Evolutionary conservation across 1,284 basidiomycete species (phyloP), one percentile per base, ranked within the genome.

Genomic region (Leccinum proximum): DNA sequence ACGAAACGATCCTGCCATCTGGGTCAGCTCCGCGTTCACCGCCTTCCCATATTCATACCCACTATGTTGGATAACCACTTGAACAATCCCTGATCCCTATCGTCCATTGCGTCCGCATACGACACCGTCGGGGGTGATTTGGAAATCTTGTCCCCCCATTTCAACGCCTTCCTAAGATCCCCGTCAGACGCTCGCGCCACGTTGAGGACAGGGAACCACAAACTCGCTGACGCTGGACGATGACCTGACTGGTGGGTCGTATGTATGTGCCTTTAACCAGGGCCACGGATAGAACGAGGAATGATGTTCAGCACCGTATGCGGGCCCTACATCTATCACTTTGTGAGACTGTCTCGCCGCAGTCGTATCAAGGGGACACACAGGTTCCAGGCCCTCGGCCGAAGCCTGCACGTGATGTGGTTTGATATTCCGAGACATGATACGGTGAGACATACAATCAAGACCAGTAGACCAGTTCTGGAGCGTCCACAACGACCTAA

Each of bases 31-130:
- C 22, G 10, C 18, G 2, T 37, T 37, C 22, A 22, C 54, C 7
- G 7, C 57, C 42, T 48, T 33, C 18, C 18, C 42, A 30, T 53
- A 11, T 18, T 37, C 33, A 59, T 16, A 82, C 87, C 70, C 68
- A 94, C 95, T 60, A 98, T 85, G 71, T 92, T 91, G 48, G 86
- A 82, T 14, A 98, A 76, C 91, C 95, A 96, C 69, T 89, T 87
- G 71, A 88, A 87, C 4, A 98, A 79, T 0, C 91, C 94, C 38
- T 77, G 69, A 57, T 92, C 89, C 62, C 85, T 83, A 14, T 78
- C 70, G 1, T 79, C 78, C 89, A 96, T 96, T 1, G 89, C 88
- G 62, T 93, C 87, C 38, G 88, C 83, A 68, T 92, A 95, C 0
- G 80, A 75, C 2, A 97, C 85, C 0, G 84, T 87, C 2, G 96